Base-by-base conservation (phyloP, 768 basidiomycete species). In the Tubosaeta brunneosetosa region DNA sequence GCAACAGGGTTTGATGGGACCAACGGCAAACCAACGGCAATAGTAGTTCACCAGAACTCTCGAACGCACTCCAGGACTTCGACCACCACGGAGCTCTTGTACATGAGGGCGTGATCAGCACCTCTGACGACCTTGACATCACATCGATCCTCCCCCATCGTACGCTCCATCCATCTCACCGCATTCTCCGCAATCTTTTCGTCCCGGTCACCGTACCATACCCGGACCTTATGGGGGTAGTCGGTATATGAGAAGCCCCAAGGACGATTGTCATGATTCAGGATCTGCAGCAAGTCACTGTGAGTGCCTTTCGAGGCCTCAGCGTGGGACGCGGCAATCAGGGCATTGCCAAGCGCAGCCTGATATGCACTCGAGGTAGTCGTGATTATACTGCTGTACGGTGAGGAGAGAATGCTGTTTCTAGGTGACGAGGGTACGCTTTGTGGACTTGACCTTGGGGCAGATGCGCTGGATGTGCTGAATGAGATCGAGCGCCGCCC, bases 141-240 rank as follows among this genome's bases (percentile, higher is more conserved):
- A 66, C 93, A 95, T 51, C 77, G 74, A 37, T 84, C 84, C 41
- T 79, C 77, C 17, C 83, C 80, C 88, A 94, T 90, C 33, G 80
- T 82, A 56, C 80, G 82, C 69, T 94, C 90, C 88, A 94, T 90
- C 91, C 92, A 95, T 60, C 88, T 73, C 37, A 98, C 86, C 42
- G 91, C 89, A 60, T 87, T 85, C 66, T 95, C 88, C 32, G 87
- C 86, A 55, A 99, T 95, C 72, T 86, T 88, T 70, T 97, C 95
- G 68, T 99, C 95, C 57, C 78, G 81, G 60, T 93, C 89, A 3
- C 95, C 95, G 58, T 93, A 93, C 92, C 92, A 97, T 37, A 99
- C 84, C 40, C 81, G 82, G 43, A 91, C 87, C 27, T 72, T 75
- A 61, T 88, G 85, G 13, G 82, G 82, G 58, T 94, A 88, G 19